phyloP scores from a whole-genome alignment of 768 basidiomycete genomes.

The Lactarius tabidus region DNA sequence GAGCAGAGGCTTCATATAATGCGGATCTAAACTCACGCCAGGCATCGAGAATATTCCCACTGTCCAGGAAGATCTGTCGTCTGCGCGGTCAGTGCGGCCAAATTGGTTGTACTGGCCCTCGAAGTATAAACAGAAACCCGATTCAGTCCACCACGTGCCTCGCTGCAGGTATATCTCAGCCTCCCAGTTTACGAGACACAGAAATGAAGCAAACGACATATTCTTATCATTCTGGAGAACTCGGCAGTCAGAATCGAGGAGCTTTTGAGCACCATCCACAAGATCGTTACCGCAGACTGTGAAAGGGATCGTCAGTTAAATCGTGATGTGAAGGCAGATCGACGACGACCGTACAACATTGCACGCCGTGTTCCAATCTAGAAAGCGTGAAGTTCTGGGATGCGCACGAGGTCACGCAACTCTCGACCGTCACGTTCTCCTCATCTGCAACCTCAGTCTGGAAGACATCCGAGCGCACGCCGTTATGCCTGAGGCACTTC shows the following conservation, averaged over 20 bases:
- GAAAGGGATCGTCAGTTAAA: slow-evolving; percentile 8
- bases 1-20: neutral
- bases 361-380: slow-evolving; percentile 57
- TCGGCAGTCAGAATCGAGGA: slow-evolving; percentile 52
- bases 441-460: slow-evolving; percentile 38
- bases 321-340: neutral
- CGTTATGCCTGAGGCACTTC: slow-evolving; percentile 42
- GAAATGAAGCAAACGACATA: slow-evolving; percentile 32
- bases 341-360: slow-evolving; percentile 42
- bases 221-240: slow-evolving; percentile 68
- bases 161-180: slow-evolving; percentile 34
- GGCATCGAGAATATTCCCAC: slow-evolving; percentile 65
- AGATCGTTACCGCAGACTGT: slow-evolving; percentile 69
- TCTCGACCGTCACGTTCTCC: slow-evolving; percentile 49
- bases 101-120: slow-evolving; percentile 14
- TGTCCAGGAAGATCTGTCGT: slow-evolving; percentile 56
- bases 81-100: slow-evolving; percentile 52
- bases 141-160: slow-evolving; percentile 70
- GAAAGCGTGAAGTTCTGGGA: slow-evolving; percentile 58
- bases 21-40: slow-evolving; percentile 42
- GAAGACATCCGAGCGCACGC: slow-evolving; percentile 58
- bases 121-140: slow-evolving; percentile 66
- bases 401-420: slow-evolving; percentile 58
- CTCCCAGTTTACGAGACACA: neutral
- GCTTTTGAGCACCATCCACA: slow-evolving; percentile 52